Conservation (phyloP, 2,329 filamentous ascomycete species). For the Penicillium sp. region DNA sequence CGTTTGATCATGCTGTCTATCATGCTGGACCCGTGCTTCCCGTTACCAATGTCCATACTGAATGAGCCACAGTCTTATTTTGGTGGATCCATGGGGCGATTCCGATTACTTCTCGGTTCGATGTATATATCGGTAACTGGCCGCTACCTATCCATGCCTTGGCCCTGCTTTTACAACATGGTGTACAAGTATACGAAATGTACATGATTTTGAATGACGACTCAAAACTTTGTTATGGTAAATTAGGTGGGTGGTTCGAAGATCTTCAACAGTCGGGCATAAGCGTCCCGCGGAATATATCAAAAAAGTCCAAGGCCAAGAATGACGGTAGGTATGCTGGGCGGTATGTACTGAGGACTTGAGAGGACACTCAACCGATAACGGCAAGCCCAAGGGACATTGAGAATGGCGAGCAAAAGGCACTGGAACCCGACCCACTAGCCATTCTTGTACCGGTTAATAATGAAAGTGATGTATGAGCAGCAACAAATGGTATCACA, state of each 20-base stretch:
- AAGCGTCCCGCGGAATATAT: neutral
- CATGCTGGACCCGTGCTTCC: neutral
- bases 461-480: slow-evolving; percentile 7
- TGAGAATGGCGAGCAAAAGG: neutral
- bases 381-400: neutral
- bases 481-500: slow-evolving; percentile 10
- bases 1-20: neutral
- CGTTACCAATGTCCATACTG: neutral
- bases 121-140: slow-evolving; percentile 3
- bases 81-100: slow-evolving; percentile 3
- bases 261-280: neutral
- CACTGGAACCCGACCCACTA: neutral
- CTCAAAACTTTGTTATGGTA: neutral
- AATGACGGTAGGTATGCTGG: slow-evolving; percentile 1
- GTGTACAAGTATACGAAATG: neutral
- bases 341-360: neutral
- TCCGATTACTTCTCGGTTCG: neutral
- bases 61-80: neutral
- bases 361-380: neutral
- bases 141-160: neutral
- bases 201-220: neutral
- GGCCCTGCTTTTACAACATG: neutral
- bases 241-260: no score
- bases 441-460: neutral
- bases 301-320: slow-evolving; percentile 2